Evolutionary conservation across 805 yeast species (phyloP).

Genomic region (Lipomyces oligophaga): DNA sequence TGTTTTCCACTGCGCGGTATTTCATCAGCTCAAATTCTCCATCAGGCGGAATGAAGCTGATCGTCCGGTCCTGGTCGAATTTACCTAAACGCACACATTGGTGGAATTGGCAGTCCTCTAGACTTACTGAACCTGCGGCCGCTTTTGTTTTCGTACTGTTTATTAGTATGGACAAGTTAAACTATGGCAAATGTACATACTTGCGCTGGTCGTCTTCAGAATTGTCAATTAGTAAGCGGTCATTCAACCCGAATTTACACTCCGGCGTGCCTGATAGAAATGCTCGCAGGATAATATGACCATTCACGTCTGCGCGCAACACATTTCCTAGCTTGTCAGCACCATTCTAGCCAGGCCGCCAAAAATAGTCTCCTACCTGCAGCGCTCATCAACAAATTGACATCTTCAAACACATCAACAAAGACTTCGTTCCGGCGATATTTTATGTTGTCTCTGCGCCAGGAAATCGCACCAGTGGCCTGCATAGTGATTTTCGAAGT

Average conservation of each 20-base stretch:
- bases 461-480: slow-evolving; percentile 49
- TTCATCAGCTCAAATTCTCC: slow-evolving; percentile 75
- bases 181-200: not conserved
- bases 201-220: slow-evolving; percentile 26
- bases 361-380: slow-evolving; percentile 42
- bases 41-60: slow-evolving; percentile 79
- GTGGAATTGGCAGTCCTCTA: slow-evolving; percentile 78
- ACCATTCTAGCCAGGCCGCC: not conserved
- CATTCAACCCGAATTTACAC: slow-evolving; percentile 76
- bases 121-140: slow-evolving; percentile 48
- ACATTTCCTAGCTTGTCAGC: slow-evolving; percentile 41
- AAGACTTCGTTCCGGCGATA: slow-evolving; percentile 79
- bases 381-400: slow-evolving; percentile 64
- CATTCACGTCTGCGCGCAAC: slow-evolving; percentile 69
- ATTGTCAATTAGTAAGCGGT: slow-evolving; percentile 40
- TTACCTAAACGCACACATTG: slow-evolving; percentile 70
- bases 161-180: not conserved
- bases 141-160: slow-evolving; percentile 35
- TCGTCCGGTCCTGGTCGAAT: slow-evolving; percentile 59
- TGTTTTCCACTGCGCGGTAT: slow-evolving; percentile 55
- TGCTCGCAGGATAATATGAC: slow-evolving; percentile 64
- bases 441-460: slow-evolving; percentile 69
- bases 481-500: slow-evolving; percentile 36
- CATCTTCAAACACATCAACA: slow-evolving; percentile 69
- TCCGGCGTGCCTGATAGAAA: slow-evolving; percentile 78